These are phyloP conservation scores for Metschnikowia reukaufii DNA, from an alignment of 805 yeast genomes.

Conservation along the genomic window DNA sequence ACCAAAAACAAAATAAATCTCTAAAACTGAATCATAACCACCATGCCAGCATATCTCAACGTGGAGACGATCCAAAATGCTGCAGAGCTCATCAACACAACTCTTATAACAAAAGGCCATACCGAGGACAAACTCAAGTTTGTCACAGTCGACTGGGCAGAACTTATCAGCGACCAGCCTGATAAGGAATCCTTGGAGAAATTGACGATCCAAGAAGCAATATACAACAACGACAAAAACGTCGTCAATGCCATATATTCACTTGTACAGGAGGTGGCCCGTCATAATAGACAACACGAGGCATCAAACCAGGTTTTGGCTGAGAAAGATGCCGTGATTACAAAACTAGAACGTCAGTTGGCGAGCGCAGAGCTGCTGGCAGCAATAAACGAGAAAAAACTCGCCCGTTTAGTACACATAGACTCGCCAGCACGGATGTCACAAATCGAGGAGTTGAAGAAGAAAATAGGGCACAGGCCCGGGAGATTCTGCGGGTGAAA, in stretches of 20 bases:
- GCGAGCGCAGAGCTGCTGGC: conserved; percentile 24
- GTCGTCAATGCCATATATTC: conserved; percentile 39
- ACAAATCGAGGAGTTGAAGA: conserved; percentile 15
- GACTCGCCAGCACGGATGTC: conserved; percentile 21
- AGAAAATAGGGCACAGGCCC: conserved; percentile 28
- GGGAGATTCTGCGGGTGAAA: conserved; percentile 31
- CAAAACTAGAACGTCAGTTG: conserved; percentile 24
- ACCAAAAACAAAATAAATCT: too few species aligned
- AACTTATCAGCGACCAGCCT: conserved; percentile 29
- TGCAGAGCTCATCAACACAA: conserved; percentile 36
- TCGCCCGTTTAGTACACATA: conserved; percentile 17
- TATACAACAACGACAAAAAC: conserved; percentile 40
- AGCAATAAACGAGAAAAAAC: conserved; percentile 19
- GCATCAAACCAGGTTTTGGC: conserved; percentile 29
- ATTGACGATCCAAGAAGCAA: conserved; percentile 27
- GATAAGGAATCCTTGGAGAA: conserved; percentile 10
- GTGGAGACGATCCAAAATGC: conserved; percentile 37
- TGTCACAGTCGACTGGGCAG: conserved; percentile 35
- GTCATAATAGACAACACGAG: conserved; percentile 33
- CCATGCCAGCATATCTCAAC: conserved; percentile 27
- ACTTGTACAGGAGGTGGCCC: conserved; percentile 30
- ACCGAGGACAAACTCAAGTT: conserved; percentile 32
- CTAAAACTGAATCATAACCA: neutral
- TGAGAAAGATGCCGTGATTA: conserved; percentile 32
- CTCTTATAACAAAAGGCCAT: conserved; percentile 37